These are phyloP conservation scores for Penicillium nucicola DNA, from an alignment of 495 filamentous ascomycete species.

Conservation along the genomic window DNA sequence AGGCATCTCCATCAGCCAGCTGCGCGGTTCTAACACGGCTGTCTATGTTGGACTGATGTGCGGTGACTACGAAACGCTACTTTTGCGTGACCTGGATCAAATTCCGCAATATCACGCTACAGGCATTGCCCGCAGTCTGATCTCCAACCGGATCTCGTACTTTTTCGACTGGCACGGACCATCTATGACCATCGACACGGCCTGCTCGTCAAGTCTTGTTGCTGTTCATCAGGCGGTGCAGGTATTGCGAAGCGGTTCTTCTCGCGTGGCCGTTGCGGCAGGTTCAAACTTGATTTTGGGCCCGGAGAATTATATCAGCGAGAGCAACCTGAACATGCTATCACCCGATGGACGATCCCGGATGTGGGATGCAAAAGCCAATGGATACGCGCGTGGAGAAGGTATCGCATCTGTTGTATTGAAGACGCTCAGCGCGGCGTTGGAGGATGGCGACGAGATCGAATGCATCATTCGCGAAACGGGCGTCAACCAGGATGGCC, in stretches of 20 bases:
- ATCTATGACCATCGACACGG: slow-evolving; percentile 57
- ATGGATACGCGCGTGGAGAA: slow-evolving; percentile 49
- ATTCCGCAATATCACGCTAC: slow-evolving; percentile 44
- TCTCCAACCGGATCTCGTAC: slow-evolving; percentile 54
- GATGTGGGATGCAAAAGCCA: slow-evolving; percentile 42
- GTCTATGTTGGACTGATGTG: slow-evolving; percentile 50
- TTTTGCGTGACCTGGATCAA: too few relatives aligned
- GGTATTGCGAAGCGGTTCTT: slow-evolving; percentile 40
- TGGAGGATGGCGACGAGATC: slow-evolving; percentile 35
- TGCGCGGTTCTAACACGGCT: slow-evolving; percentile 48
- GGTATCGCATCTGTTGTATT: slow-evolving; percentile 38
- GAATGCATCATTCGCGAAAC: slow-evolving; percentile 36
- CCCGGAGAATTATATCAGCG: slow-evolving; percentile 24
- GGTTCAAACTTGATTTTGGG: slow-evolving; percentile 39
- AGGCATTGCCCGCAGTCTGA: slow-evolving; percentile 44
- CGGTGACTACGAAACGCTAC: slow-evolving; percentile 47
- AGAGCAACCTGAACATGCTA: slow-evolving; percentile 33
- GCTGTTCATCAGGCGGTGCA: slow-evolving; percentile 41
- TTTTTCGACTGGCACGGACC: slow-evolving; percentile 57
- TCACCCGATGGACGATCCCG: slow-evolving; percentile 25
- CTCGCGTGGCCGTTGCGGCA: slow-evolving; percentile 29
- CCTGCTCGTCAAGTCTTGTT: slow-evolving; percentile 52
- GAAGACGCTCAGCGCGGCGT: slow-evolving; percentile 32
- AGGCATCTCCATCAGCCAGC: slow-evolving; percentile 35
- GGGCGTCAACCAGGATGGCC: slow-evolving; percentile 38